phyloP scores from a whole-genome alignment of 2,329 filamentous ascomycete species.

The Colletotrichum sublineola region DNA sequence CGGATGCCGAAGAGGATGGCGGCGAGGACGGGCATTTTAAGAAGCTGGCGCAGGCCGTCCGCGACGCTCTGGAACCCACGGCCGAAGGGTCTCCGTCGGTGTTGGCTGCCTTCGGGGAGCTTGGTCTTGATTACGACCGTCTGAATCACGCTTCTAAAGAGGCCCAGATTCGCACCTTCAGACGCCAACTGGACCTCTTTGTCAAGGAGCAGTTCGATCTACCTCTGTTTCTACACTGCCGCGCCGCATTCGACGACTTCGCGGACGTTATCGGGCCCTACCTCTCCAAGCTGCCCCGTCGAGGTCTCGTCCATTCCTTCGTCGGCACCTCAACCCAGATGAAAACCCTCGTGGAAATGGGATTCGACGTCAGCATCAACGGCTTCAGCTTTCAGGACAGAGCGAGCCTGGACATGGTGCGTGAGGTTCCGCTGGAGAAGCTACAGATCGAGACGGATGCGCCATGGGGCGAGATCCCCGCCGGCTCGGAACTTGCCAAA shows the following conservation, averaged over 20 bases:
- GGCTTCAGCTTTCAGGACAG: slow-evolving; percentile 60
- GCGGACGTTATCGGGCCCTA: slow-evolving; percentile 57
- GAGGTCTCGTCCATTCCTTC: slow-evolving; percentile 56
- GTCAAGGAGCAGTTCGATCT: slow-evolving; percentile 49
- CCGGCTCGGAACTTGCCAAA: slow-evolving; percentile 53
- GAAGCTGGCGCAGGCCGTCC: slow-evolving; percentile 46
- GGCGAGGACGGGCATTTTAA: slow-evolving; percentile 45
- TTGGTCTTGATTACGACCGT: slow-evolving; percentile 65
- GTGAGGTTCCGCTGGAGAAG: slow-evolving; percentile 54
- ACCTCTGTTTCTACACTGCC: slow-evolving; percentile 58
- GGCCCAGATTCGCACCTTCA: slow-evolving; percentile 56
- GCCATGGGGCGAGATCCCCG: slow-evolving; percentile 61
- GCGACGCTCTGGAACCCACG: slow-evolving; percentile 42
- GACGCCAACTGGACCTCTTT: slow-evolving; percentile 56
- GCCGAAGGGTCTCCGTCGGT: slow-evolving; percentile 42
- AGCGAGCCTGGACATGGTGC: slow-evolving; percentile 58
- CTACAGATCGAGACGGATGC: slow-evolving; percentile 64
- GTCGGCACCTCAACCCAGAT: slow-evolving; percentile 57
- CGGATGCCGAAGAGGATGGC: slow-evolving; percentile 49
- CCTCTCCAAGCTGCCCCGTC: slow-evolving; percentile 50
- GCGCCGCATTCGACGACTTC: slow-evolving; percentile 59
- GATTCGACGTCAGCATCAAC: slow-evolving; percentile 62
- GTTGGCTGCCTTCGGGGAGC: slow-evolving; percentile 62
- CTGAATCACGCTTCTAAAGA: slow-evolving; percentile 58
- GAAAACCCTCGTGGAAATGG: slow-evolving; percentile 52